phyloP scores from a whole-genome alignment of 1,139 yeast genomes.

The Sugiyamaella xylanicola region DNA sequence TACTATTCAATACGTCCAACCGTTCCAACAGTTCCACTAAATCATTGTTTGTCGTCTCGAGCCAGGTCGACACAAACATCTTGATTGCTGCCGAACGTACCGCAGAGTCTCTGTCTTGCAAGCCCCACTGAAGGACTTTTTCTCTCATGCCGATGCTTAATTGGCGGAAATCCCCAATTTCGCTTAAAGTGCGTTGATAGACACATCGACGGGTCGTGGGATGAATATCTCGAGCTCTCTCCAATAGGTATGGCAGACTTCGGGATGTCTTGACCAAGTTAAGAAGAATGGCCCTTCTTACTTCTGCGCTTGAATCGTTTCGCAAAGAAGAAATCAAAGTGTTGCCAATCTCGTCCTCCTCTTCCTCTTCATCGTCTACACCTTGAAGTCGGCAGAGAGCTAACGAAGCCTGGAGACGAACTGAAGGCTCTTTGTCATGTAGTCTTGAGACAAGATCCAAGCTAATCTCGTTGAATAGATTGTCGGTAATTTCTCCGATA shows the following conservation, averaged over 20 bases:
- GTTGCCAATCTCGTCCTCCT: slow-evolving; percentile 42
- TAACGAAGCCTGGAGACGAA: slow-evolving; percentile 79
- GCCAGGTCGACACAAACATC: slow-evolving; percentile 75
- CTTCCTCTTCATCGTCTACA: slow-evolving; percentile 48
- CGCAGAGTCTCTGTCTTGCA: slow-evolving; percentile 76
- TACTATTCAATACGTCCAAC: slow-evolving; percentile 65
- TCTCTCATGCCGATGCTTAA: slow-evolving; percentile 66
- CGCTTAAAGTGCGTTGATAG: slow-evolving; percentile 67
- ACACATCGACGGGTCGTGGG: slow-evolving; percentile 71
- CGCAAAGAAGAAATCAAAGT: slow-evolving; percentile 59
- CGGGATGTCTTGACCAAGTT: slow-evolving; percentile 59
- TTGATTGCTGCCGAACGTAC: slow-evolving; percentile 74
- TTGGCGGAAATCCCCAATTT: slow-evolving; percentile 65
- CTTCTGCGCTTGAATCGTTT: slow-evolving; percentile 85
- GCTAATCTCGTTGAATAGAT: slow-evolving; percentile 63
- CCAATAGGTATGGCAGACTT: slow-evolving; percentile 65
- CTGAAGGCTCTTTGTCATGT: slow-evolving; percentile 75
- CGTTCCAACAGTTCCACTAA: slow-evolving; percentile 70
- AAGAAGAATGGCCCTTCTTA: slow-evolving; percentile 78
- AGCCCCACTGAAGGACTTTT: slow-evolving; percentile 75
- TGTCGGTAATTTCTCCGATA: slow-evolving; percentile 76
- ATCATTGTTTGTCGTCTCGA: slow-evolving; percentile 67
- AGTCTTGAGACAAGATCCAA: slow-evolving; percentile 65
- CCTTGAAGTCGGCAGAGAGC: slow-evolving; percentile 80
- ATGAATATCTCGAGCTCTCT: slow-evolving; percentile 81